Evolutionary conservation across 495 filamentous ascomycete genomes (phyloP), one percentile per base, ranked within the genome.

Genomic region (Parachaetomium inaequale): DNA sequence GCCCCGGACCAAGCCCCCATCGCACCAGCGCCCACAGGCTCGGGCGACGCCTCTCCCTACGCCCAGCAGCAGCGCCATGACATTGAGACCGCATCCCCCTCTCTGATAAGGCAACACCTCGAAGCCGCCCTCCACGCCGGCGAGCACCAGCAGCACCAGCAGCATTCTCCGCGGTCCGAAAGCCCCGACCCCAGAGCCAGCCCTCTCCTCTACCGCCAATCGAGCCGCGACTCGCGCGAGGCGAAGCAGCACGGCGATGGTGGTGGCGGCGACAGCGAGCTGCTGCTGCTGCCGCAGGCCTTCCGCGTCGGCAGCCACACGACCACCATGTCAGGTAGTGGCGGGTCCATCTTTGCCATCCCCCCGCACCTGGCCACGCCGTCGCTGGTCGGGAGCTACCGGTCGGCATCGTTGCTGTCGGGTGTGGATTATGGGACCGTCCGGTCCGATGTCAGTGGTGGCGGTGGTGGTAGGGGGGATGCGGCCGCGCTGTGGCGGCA

Each of bases 401-500:
- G 87, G 42, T 46, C 42, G n/a, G n/a, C 32, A 34, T 5, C 32
- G 42, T 10, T 23, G 21, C 6, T 23, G 7, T 85, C 87, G 12
- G 72, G 66, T 21, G 61, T 65, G 26, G 86, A 88, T 17, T 96
- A 94, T 72, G 89, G 91, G 21, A 90, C 90, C 1, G 75, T 92
- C 11, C 78, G 86, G 19, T 87, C 90, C 28, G 82, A 85, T 4
- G 78, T 86, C 34, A 88, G 84, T 63, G 34, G 32, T 10, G 29
- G 28, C 2, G 4, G 86, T 17, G 36, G 36, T 17, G 36, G 88
- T 29, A 88, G 92, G 77, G 78, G 80, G 38, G 83, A 89, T 74
- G 89, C 90, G 12, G 86, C 87, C 21, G 78, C 86, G 21, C 72
- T 93, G 45, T 92, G 89, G 78, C 80, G 76, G 46, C 85, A 92